These are phyloP conservation scores for Limonium bicolor DNA, from an alignment of 148 eudicot species.

Conservation along the genomic window DNA sequence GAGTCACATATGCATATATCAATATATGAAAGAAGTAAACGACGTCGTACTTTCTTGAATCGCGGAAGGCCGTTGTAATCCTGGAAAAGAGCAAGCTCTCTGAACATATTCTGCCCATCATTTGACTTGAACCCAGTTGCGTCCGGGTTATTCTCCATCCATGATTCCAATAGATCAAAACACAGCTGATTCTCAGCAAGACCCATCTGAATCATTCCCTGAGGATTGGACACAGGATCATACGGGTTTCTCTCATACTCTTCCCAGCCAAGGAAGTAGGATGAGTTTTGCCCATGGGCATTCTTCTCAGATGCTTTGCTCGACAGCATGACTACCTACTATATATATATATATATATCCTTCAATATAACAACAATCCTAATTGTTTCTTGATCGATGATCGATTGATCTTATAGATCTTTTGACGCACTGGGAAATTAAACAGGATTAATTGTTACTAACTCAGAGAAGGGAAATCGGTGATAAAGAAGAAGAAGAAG, in stretches of 20 bases:
- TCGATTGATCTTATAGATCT: not conserved
- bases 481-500: not conserved
- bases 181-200: slow-evolving; percentile 20
- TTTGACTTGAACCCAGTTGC: slow-evolving; percentile 11
- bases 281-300: slow-evolving; percentile 7
- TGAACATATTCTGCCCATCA: slow-evolving; percentile 25
- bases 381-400: not conserved
- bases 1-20: too few relatives aligned
- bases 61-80: slow-evolving; percentile 57
- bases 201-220: slow-evolving; percentile 14
- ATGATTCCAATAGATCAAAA: slow-evolving; percentile 35
- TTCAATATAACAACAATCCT: not conserved
- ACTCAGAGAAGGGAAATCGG: not conserved
- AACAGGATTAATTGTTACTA: not conserved
- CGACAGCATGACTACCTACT: too few relatives aligned
- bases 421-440: not conserved
- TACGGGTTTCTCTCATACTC: slow-evolving; percentile 10
- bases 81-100: slow-evolving; percentile 39
- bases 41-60: slow-evolving; percentile 26
- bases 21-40: not conserved
- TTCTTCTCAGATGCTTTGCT: slow-evolving; percentile 4
- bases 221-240: not conserved
- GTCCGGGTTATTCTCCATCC: slow-evolving; percentile 32
- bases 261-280: slow-evolving; percentile 12
- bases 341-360: too few relatives aligned